A percentile compares a stretch with the other conserved stretches of the same genome.
These are phyloP conservation scores for Agrostemma githago DNA, from an alignment of 148 eudicot species.

Conservation along the genomic window DNA sequence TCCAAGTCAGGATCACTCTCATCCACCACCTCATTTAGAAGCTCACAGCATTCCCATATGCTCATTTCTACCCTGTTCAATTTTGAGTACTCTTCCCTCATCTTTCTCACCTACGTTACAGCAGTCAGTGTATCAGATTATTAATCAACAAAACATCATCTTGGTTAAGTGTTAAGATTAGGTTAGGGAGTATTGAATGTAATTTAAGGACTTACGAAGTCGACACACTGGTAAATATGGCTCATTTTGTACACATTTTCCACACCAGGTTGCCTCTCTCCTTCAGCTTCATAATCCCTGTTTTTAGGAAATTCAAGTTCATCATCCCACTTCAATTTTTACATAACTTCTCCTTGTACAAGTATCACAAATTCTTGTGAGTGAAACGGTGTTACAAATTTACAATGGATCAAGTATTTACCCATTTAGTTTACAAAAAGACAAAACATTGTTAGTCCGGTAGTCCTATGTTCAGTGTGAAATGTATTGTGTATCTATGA, in stretches of 20 bases:
- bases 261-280: slow-evolving; percentile 63
- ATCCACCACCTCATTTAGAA: slow-evolving; percentile 67
- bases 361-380: too few species aligned
- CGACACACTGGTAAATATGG: slow-evolving; percentile 65
- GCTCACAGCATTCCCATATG: slow-evolving; percentile 92
- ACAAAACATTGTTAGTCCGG: too few species aligned
- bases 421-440: too few species aligned
- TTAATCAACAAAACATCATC: not conserved
- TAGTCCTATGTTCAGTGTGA: too few species aligned
- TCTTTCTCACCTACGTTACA: slow-evolving; percentile 51
- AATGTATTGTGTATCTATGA: too few species aligned
- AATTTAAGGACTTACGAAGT: slow-evolving; percentile 44
- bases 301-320: slow-evolving; percentile 13
- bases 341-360: too few species aligned
- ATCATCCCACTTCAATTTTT: too few species aligned
- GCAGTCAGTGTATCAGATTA: not conserved
- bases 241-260: slow-evolving; percentile 57
- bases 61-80: slow-evolving; percentile 71
- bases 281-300: slow-evolving; percentile 75
- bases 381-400: too few species aligned
- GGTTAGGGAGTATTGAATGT: not conserved
- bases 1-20: slow-evolving; percentile 90
- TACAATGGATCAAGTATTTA: too few species aligned
- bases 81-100: slow-evolving; percentile 67
- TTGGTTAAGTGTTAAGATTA: not conserved